A percentile compares a stretch with the other conserved stretches of the same genome.
Conservation (phyloP, 2,329 filamentous ascomycete species). For the Periconia sp. region DNA sequence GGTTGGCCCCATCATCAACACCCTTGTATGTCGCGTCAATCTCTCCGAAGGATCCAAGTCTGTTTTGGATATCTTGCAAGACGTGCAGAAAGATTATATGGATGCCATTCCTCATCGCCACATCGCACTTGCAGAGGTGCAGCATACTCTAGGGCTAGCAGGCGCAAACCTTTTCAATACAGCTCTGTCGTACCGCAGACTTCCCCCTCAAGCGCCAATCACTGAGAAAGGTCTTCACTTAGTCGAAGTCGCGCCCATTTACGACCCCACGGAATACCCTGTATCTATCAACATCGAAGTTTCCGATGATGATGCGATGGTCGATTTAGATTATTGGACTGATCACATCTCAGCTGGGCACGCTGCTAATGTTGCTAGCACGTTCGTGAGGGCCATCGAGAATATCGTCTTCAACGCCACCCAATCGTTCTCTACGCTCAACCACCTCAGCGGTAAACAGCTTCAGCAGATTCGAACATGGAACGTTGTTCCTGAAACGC, state of each 20-base stretch:
- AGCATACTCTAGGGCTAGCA: constrained; percentile 42
- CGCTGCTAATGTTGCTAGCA: constrained; percentile 34
- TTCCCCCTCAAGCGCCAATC: constrained; percentile 33
- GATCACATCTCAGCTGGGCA: constrained; percentile 35
- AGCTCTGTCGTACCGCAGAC: constrained; percentile 50
- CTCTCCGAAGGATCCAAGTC: constrained; percentile 30
- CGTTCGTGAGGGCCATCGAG: constrained; percentile 31
- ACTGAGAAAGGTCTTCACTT: constrained; percentile 38
- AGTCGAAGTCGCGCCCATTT: constrained; percentile 36
- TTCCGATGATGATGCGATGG: constrained; percentile 37
- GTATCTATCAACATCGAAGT: constrained; percentile 53
- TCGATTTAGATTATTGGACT: constrained; percentile 39
- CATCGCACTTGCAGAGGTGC: constrained; percentile 49
- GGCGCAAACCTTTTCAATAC: constrained; percentile 50
- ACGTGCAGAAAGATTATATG: constrained; percentile 51
- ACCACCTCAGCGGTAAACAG: constrained; percentile 44
- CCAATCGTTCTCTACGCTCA: constrained; percentile 34
- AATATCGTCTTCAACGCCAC: constrained; percentile 43
- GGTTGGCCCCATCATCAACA: constrained; percentile 52
- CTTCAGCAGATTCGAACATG: constrained; percentile 29
- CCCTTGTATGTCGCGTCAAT: constrained; percentile 48
- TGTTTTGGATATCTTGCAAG: constrained; percentile 43
- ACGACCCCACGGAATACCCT: constrained; percentile 54
- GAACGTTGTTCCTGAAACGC: constrained; percentile 35
- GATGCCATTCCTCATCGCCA: constrained; percentile 49